Percentiles rank a stretch among this genome's conserved stretches.
phyloP scores from a whole-genome alignment of 495 filamentous ascomycete species.

The Penicillium angulare region DNA sequence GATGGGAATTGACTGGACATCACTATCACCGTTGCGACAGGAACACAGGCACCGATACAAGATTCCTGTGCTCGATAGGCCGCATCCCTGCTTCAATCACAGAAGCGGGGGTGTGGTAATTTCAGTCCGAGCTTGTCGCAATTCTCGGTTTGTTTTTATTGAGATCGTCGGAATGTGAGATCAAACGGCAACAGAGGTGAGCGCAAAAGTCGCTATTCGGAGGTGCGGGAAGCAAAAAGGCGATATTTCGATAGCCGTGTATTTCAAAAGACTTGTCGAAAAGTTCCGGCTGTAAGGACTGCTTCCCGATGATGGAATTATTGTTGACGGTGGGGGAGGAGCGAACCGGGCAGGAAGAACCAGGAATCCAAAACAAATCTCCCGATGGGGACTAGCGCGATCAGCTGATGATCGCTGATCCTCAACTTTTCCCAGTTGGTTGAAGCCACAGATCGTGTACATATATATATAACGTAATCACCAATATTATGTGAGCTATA shows the following conservation, averaged over 20 bases:
- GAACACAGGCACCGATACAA: slow-evolving; percentile 31
- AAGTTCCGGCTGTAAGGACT: not conserved
- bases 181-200: slow-evolving; percentile 21
- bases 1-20: slow-evolving; percentile 42
- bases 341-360: slow-evolving; percentile 30
- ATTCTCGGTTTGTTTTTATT: not conserved
- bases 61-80: slow-evolving; percentile 30
- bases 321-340: slow-evolving; percentile 33
- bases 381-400: slow-evolving; percentile 34
- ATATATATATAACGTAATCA: too few relatives aligned
- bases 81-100: slow-evolving; percentile 44
- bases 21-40: slow-evolving; percentile 27
- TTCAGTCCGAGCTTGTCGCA: slow-evolving; percentile 9
- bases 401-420: slow-evolving; percentile 33
- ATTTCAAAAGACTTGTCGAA: too few relatives aligned
- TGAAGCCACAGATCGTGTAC: too few relatives aligned
- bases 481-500: too few relatives aligned
- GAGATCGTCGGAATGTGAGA: slow-evolving; percentile 26
- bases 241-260: slow-evolving; percentile 1
- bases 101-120: slow-evolving; percentile 26
- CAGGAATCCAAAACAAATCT: slow-evolving; percentile 52
- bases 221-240: not conserved
- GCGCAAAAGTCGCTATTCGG: not conserved
- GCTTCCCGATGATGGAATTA: slow-evolving; percentile 16
- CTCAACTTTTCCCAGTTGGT: too few relatives aligned